Percentiles rank a stretch among this genome's conserved stretches.
Evolutionary conservation across 345 rosid species (phyloP).

Genomic region (Lepidium africanum): DNA sequence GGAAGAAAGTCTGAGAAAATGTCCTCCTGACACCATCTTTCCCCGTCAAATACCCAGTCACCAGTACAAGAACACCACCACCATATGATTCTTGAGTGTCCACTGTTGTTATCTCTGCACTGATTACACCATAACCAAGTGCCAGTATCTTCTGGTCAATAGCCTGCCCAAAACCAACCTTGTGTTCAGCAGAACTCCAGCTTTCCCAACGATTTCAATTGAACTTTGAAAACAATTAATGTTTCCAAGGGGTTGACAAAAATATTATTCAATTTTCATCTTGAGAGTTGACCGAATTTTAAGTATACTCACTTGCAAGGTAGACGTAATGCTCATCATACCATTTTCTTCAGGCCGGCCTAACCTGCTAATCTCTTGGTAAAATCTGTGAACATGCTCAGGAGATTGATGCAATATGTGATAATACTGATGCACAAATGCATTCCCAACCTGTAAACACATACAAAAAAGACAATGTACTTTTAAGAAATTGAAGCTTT

Average conservation of each 20-base stretch:
- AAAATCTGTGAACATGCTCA: conserved; percentile 79
- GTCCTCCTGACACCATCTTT: conserved; percentile 44
- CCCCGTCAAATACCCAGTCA: conserved; percentile 73
- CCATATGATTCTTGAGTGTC: conserved; percentile 72
- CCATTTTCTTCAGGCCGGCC: conserved; percentile 81
- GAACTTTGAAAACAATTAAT: not conserved
- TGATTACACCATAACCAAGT: conserved; percentile 42
- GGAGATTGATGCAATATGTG: conserved; percentile 85
- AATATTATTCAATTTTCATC: not conserved
- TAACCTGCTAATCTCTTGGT: conserved; percentile 88
- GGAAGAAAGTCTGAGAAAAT: conserved; percentile 78
- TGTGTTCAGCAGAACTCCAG: not conserved
- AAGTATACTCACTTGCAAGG: conserved; percentile 62
- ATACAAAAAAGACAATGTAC: not conserved
- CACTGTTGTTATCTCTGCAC: conserved; percentile 59
- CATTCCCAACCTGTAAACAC: conserved; percentile 68
- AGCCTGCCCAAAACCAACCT: conserved; percentile 42
- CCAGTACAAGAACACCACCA: conserved; percentile 68
- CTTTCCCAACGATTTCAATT: not conserved
- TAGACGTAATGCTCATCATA: conserved; percentile 62
- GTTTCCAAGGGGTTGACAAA: not conserved
- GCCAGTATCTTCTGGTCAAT: conserved; percentile 76
- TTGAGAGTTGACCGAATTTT: not conserved
- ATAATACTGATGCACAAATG: conserved; percentile 95
- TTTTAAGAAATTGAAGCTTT: not conserved